Base-by-base conservation (phyloP, 2,329 filamentous ascomycete species). In the Paecilomyces sp. region DNA sequence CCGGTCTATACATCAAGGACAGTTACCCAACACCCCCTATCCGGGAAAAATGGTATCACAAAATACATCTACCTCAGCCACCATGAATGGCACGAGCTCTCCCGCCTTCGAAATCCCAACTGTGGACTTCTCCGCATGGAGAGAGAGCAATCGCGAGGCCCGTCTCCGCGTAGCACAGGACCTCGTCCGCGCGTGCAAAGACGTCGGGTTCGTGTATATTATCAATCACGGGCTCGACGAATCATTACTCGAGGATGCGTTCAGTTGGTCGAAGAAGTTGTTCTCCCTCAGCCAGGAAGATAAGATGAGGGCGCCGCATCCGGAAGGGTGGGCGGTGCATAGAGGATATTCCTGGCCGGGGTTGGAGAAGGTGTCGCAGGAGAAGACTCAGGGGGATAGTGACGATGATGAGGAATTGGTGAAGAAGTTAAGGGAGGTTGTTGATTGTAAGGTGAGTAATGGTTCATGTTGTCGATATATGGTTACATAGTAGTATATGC, bases 291-390 rank as follows among this genome's bases (percentile, higher is more conserved):
- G 76, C 0, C 67, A 68, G 13, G 75, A 77, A 52, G 72, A 78
- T 55, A 82, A 82, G 63, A 76, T 79, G 71, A 74, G 76, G 57
- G 80, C 80, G 1, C 79, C 79, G 3, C 80, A 82, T 67, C 80
- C 80, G 3, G 70, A 75, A 9, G 81, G 80, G 8, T 78, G 77
- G 61, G 73, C 70, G 9, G 74, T 82, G 2, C 80, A 84, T 66
- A 75, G 82, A 55, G 82, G 82, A n/a, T 84, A 84, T 64, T 83
- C 80, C 1, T 81, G 80, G 75, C 80, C 80, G 0, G 81, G 81
- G 0, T 64, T 81, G 56, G 82, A 84, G 68, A 83, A 83, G 63
- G 80, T 82, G 3, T 80, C 79, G 11, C 79, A 80, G 63, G 74
- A 75, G 6, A 75, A 79, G 15, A 71, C 69, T 47, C 76, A 75